Evolutionary conservation across 768 basidiomycete species (phyloP).

Genomic region (Boletus huronensis): DNA sequence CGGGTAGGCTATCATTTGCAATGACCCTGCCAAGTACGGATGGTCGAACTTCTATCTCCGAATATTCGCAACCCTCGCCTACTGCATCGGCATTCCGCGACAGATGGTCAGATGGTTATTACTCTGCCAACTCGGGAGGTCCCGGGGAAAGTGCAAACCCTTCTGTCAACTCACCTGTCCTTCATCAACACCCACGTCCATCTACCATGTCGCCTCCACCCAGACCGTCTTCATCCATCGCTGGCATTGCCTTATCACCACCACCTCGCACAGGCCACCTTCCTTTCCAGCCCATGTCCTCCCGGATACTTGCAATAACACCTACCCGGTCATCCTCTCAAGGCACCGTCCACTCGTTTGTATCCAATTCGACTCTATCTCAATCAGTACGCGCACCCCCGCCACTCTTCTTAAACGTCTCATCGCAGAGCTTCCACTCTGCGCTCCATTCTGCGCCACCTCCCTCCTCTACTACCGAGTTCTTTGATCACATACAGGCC

Average conservation of each 20-base stretch:
- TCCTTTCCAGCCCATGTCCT: conserved; percentile 18
- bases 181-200: conserved; percentile 20
- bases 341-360: conserved; percentile 30
- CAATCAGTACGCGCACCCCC: conserved; percentile 16
- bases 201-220: conserved; percentile 54
- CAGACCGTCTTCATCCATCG: conserved; percentile 58
- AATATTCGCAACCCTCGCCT: conserved; percentile 69
- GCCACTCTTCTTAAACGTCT: conserved; percentile 43
- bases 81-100: conserved; percentile 81
- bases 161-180: conserved; percentile 22
- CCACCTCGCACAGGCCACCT: conserved; percentile 35
- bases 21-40: conserved; percentile 43
- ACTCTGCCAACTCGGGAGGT: conserved; percentile 26
- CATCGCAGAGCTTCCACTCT: conserved; percentile 40
- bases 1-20: conserved; percentile 46
- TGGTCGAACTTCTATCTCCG: conserved; percentile 55
- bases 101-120: conserved; percentile 36
- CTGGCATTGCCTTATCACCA: conserved; percentile 53
- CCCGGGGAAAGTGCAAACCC: conserved; percentile 9
- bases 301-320: conserved; percentile 17
- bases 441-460: conserved; percentile 59
- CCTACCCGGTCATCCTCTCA: conserved; percentile 28
- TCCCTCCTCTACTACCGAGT: conserved; percentile 62
- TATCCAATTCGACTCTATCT: conserved; percentile 26
- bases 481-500: conserved; percentile 72